Percentiles rank a stretch among this genome's conserved stretches.
phyloP scores from a whole-genome alignment of 352 stramenopile species.

The Phytophthora citricola region DNA sequence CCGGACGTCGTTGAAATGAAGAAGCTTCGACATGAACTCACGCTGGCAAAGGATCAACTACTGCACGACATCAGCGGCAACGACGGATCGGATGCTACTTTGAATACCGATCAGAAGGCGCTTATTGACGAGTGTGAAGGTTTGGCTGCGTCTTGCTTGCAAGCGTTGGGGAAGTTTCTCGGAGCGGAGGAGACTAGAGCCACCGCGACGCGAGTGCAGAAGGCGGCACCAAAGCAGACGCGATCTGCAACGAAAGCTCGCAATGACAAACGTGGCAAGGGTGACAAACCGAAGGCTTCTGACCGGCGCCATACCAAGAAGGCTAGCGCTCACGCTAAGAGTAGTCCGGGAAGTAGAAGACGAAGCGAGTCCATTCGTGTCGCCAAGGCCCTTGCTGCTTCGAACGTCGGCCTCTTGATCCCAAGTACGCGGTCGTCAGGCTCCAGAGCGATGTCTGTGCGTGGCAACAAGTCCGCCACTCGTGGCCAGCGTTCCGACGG shows the following conservation, averaged over 20 bases:
- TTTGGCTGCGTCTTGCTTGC: slow-evolving; percentile 66
- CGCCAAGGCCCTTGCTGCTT: slow-evolving; percentile 37
- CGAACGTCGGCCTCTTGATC: slow-evolving; percentile 17
- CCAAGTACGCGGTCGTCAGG: slow-evolving; percentile 19
- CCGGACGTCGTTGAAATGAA: slow-evolving; percentile 76
- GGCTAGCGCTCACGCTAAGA: slow-evolving; percentile 14
- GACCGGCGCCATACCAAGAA: slow-evolving; percentile 30
- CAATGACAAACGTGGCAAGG: slow-evolving; percentile 23
- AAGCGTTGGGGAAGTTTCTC: slow-evolving; percentile 70
- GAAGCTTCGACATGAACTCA: slow-evolving; percentile 73
- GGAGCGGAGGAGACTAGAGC: slow-evolving; percentile 32
- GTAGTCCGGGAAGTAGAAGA: slow-evolving; percentile 19
- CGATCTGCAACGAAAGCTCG: slow-evolving; percentile 19
- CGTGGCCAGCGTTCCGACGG: slow-evolving; percentile 13
- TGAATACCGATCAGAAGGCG: slow-evolving; percentile 43
- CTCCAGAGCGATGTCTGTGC: slow-evolving; percentile 29
- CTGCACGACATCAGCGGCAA: slow-evolving; percentile 39
- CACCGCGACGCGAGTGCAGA: slow-evolving; percentile 3
- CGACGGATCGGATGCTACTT: slow-evolving; percentile 4
- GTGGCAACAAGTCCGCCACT: slow-evolving; percentile 10
- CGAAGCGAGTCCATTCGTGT: slow-evolving; percentile 39
- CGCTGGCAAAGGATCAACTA: slow-evolving; percentile 52
- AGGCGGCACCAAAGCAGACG: slow-evolving; percentile 12
- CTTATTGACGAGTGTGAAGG: slow-evolving; percentile 71
- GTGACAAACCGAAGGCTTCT: slow-evolving; percentile 15